phyloP scores from a whole-genome alignment of 2,329 filamentous ascomycete genomes.

The Calonectria pseudoreteaudii region DNA sequence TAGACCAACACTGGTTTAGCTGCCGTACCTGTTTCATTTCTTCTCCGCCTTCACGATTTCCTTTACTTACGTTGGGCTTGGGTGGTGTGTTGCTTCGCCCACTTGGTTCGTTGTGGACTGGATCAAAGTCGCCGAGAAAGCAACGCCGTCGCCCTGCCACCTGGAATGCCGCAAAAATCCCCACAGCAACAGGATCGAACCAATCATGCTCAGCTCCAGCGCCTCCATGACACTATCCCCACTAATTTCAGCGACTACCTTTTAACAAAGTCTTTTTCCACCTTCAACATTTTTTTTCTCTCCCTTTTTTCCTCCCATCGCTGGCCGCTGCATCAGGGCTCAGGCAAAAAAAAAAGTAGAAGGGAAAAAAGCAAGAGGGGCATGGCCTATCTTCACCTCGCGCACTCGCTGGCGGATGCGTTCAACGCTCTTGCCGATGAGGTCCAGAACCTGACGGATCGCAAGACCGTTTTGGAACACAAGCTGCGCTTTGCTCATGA shows the following conservation, averaged over 20 bases:
- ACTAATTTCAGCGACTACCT: constrained; percentile 23
- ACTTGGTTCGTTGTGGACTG: background rate
- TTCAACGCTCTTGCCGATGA: constrained; percentile 74
- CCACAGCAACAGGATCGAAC: constrained; percentile 16
- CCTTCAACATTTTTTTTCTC: constrained; percentile 17
- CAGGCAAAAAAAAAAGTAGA: constrained; percentile 11
- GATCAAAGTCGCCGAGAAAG: background rate
- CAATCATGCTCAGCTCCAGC: constrained; percentile 11
- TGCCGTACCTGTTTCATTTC: background rate
- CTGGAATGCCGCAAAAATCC: background rate
- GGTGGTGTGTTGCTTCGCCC: background rate
- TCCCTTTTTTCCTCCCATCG: constrained; percentile 26
- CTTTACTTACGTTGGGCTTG: background rate
- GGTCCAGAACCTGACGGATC: constrained; percentile 72
- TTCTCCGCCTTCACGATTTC: background rate
- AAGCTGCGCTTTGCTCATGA: constrained; percentile 75
- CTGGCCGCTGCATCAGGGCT: constrained; percentile 24
- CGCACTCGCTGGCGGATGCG: constrained; percentile 71
- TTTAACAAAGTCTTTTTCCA: constrained; percentile 30
- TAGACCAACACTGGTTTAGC: background rate
- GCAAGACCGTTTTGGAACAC: constrained; percentile 74
- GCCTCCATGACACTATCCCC: constrained; percentile 4
- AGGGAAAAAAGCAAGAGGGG: constrained; percentile 32
- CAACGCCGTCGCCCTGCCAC: background rate
- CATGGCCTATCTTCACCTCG: constrained; percentile 56